Evolutionary conservation across 2,329 filamentous ascomycete genomes (phyloP), one percentile per base, ranked within the genome.

Genomic region (Phialophora chinensis): DNA sequence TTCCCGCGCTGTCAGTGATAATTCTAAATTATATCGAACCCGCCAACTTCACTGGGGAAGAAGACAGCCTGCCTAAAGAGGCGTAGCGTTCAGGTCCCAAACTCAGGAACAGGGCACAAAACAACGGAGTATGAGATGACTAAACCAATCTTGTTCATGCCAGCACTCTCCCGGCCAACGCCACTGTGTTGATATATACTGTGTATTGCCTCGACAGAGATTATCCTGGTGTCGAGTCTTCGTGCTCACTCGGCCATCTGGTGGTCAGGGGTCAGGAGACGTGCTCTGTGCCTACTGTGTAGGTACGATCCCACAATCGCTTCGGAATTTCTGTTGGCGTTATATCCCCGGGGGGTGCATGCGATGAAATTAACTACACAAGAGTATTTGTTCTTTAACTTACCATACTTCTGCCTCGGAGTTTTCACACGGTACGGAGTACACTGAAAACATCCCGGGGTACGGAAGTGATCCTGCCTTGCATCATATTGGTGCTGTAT

Each of bases 21-120:
- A 49, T 57, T 29, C 58, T 47, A 55, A 60, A 25, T 33, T 33
- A 35, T 44, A 20, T 52, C 29, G 4, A 44, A n/a, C 25, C n/a
- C 14, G n/a, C 38, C 38, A 49, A 52, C 52, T 57, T 33, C n/a
- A 25, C 58, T 49, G 63, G 63, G 56, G 57, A 44, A 29, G 20
- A 57, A 27, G 20, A 50, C 42, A 38, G 10, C 25, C 58, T 66
- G 38, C 58, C 56, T 38, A 29, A 57, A 61, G 31, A 35, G 29
- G 47, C 38, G 52, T 57, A 65, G 50, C 56, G 27, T 44, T 56
- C 38, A 53, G 7, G n/a, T 42, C 23, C 29, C 17, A 17, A 55
- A 27, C 7, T 50, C 50, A 64, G 29, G 54, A 38, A 47, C 38
- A 17, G 17, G 27, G 29, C 14, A 29, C 60, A 49, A 35, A 35